These are phyloP conservation scores for Auxenochlorella pyrenoidosa DNA, from an alignment of 139 green algal species.

Conservation along the genomic window DNA sequence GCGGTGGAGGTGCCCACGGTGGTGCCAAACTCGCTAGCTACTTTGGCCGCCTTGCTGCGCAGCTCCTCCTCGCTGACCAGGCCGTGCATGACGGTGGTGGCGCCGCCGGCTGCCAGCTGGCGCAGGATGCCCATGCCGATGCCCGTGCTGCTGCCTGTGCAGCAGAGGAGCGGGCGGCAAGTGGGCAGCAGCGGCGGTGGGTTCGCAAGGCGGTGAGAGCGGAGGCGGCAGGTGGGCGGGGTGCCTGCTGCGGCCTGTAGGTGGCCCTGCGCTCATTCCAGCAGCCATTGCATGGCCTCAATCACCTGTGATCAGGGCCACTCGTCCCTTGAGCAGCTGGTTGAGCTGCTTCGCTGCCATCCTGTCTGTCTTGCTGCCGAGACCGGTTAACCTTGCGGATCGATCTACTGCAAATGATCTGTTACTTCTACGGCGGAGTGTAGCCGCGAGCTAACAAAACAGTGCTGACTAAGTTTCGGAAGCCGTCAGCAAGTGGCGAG, in stretches of 20 bases:
- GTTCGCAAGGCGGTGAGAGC: background rate
- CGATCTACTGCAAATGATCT: too few species aligned
- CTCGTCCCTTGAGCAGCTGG: conserved; percentile 20
- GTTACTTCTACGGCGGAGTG: too few species aligned
- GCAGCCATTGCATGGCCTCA: too few species aligned
- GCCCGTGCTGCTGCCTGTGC: conserved; percentile 54
- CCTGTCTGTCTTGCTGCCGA: too few species aligned
- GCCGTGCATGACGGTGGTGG: conserved; percentile 62
- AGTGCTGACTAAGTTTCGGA: too few species aligned
- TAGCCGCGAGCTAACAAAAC: too few species aligned
- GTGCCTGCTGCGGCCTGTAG: background rate
- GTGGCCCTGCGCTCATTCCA: background rate
- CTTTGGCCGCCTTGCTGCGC: conserved; percentile 13
- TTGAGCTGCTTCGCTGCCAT: conserved; percentile 1
- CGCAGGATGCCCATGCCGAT: conserved; percentile 64
- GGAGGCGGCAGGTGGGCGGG: background rate
- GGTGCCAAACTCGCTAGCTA: conserved; percentile 50
- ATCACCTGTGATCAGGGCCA: conserved; percentile 44
- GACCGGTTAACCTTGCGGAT: too few species aligned
- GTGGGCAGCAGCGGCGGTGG: background rate
- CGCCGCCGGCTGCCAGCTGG: conserved; percentile 51
- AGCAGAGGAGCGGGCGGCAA: background rate
- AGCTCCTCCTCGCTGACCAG: conserved; percentile 44
- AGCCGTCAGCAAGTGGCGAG: too few species aligned
- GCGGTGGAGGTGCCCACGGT: conserved; percentile 39